Evolutionary conservation across 345 rosid genomes (phyloP).

Genomic region (Ceriops zippeliana): DNA sequence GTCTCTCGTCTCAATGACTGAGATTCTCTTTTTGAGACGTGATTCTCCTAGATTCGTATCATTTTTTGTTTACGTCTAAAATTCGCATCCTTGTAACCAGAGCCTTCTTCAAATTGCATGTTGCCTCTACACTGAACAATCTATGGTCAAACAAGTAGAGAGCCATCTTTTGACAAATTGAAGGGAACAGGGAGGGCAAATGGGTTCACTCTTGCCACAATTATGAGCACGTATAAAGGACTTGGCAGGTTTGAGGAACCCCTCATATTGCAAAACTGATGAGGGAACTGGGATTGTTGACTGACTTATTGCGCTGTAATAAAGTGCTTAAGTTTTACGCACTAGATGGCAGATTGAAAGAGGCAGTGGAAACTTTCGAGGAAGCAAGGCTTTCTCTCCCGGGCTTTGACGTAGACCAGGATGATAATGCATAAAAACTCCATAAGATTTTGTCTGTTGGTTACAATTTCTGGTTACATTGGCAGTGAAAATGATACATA

Average conservation of each 20-base stretch:
- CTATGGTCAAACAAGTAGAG: conserved; percentile 55
- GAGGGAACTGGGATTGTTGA: conserved; percentile 55
- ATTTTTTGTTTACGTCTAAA: too few relatives aligned
- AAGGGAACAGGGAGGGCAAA: conserved; percentile 61
- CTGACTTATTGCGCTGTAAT: conserved; percentile 60
- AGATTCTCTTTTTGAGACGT: too few relatives aligned
- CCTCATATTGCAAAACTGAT: conserved; percentile 51
- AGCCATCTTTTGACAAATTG: conserved; percentile 46
- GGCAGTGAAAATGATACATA: too few relatives aligned
- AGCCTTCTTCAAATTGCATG: conserved; percentile 70
- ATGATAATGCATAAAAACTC: neutral
- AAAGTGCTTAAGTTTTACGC: conserved; percentile 58
- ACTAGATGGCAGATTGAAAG: conserved; percentile 64
- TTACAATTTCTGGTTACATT: too few relatives aligned
- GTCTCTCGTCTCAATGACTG: too few relatives aligned
- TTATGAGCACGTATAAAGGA: conserved; percentile 69
- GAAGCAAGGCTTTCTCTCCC: conserved; percentile 56
- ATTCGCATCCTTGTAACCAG: too few relatives aligned
- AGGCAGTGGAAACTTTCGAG: conserved; percentile 50
- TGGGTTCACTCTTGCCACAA: conserved; percentile 75
- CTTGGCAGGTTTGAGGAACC: conserved; percentile 68
- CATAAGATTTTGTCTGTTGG: too few relatives aligned
- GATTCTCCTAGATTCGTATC: too few relatives aligned
- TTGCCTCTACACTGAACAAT: conserved; percentile 59
- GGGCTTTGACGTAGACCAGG: conserved; percentile 36